Conservation (phyloP, 2,329 filamentous ascomycete species). For the Monosporascus sp. region DNA sequence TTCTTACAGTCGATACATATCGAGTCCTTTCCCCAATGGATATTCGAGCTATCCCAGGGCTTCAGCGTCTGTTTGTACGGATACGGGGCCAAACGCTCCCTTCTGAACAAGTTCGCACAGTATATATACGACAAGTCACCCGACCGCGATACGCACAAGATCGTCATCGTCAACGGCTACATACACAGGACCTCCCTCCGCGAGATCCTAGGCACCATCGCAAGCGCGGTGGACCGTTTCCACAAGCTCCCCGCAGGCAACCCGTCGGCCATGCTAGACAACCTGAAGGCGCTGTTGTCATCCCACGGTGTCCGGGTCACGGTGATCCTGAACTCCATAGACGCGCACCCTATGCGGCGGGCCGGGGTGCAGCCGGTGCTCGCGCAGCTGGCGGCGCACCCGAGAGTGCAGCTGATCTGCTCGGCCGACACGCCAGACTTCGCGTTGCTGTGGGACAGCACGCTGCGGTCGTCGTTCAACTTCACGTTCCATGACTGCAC, state of each 20-base stretch:
- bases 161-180: conserved; percentile 88
- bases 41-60: conserved; percentile 79
- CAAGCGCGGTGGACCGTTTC: conserved; percentile 52
- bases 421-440: conserved; percentile 89
- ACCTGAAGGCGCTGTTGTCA: conserved; percentile 58
- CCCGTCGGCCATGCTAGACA: conserved; percentile 63
- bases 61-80: conserved; percentile 92
- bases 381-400: conserved; percentile 70
- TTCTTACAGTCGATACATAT: conserved; percentile 72
- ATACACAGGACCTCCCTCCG: conserved; percentile 59
- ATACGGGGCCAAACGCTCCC: conserved; percentile 78
- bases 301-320: conserved; percentile 49
- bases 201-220: conserved; percentile 66
- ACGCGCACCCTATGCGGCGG: conserved; percentile 71
- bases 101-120: conserved; percentile 71
- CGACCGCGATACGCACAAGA: conserved; percentile 45
- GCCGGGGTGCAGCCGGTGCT: conserved; percentile 66
- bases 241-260: conserved; percentile 54
- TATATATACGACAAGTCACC: conserved; percentile 51
- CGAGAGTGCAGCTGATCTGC: conserved; percentile 66
- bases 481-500: conserved; percentile 93
- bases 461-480: conserved; percentile 74
- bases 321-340: conserved; percentile 80
- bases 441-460: conserved; percentile 82
- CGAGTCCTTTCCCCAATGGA: conserved; percentile 85